Base-by-base conservation (phyloP, 2,329 filamentous ascomycete genomes). In the Stachybotrys echinatus region DNA sequence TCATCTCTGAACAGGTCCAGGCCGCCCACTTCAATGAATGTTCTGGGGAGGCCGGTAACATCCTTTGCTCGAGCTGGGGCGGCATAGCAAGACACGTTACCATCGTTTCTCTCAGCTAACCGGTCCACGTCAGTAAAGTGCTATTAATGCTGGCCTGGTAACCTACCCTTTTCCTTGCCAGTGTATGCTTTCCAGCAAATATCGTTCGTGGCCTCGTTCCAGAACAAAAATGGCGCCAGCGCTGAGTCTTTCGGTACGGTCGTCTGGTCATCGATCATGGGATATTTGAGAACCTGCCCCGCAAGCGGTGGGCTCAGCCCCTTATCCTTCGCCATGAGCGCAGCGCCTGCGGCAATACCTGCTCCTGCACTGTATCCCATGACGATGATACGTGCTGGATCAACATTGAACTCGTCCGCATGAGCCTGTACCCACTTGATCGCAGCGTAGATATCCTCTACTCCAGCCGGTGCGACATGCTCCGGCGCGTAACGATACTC, bases 401-500 rank as follows among this genome's bases (percentile, higher is more conserved):
- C 57, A 23, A 63, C 31, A 12, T 50, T 54, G 6, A 61, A 45
- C 18, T 50, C 37, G 1, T 46, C 48, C 1, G 60, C 57, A 39
- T 65, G 54, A 4, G 53, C 48, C 2, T 51, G 49, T 1, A 67
- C 20, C 57, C 59, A 68, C n/a, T 52, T 20, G 0, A 69, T 45
- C 0, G 52, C 60, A 0, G 61, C 62, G 51, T 69, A 70, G 47
- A 61, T 61, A 50, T 76, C 73, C 42, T 69, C 64, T 0, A 66
- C 54, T 0, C 62, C 64, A 0, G 56, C 57, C 0, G 73, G 70
- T 12, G 65, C 65, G 1, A 58, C 62, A 22, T 68, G 50, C 50
- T 76, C 74, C 0, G 74, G 74, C 0, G 73, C 67, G 1, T 72
- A 61, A 2, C 73, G 65, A 55, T 74, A 76, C 19, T 74, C 68